Evolutionary conservation across 768 basidiomycete species (phyloP), one percentile per base, ranked within the genome.

Genomic region (Phanerodontia chrysosporium): DNA sequence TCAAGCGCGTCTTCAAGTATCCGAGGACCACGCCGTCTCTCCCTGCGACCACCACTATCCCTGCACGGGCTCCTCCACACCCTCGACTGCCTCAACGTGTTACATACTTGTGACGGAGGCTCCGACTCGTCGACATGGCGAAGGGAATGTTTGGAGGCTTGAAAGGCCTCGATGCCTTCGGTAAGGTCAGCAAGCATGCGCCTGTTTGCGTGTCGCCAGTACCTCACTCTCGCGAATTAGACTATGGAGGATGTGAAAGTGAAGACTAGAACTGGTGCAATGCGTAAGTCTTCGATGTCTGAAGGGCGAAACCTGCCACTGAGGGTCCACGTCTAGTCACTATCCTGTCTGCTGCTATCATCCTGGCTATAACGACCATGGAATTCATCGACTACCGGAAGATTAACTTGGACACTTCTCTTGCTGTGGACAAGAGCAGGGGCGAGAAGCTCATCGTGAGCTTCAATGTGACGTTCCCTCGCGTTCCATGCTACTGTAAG

Each of bases 161-260:
- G 67, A 94, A 91, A 72, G 92, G 94, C 70, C 82, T 98, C 55
- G 97, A 99, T 79, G 97, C 97, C 74, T 99, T 99, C 80, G 97
- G 97, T 62, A 99, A 98, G 88, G 96, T 96, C 68, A 65, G 80
- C 65, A 57, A 16, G 14, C 29, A 14, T 46, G 36, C 27, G 46
- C 21, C 1, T 30, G 13, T 18, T 51, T 12, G 6, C 18, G 58
- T 25, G 18, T 18, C 46, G 13, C 62, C 57, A 24, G 16, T 3
- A 51, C 45, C 1, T 22, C 10, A 28, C 49, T 46, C 30, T 21
- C 29, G 13, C 3, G 32, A 27, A 24, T 30, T 67, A 99, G 96
- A 99, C 97, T 36, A 92, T 92, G 73, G 97, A 98, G 70, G 97
- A 99, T 80, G 97, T 99, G 63, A 98, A 98, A 78, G 92, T 99